Evolutionary conservation across 2,329 filamentous ascomycete genomes (phyloP).

Genomic region (Botryotinia globosa): DNA sequence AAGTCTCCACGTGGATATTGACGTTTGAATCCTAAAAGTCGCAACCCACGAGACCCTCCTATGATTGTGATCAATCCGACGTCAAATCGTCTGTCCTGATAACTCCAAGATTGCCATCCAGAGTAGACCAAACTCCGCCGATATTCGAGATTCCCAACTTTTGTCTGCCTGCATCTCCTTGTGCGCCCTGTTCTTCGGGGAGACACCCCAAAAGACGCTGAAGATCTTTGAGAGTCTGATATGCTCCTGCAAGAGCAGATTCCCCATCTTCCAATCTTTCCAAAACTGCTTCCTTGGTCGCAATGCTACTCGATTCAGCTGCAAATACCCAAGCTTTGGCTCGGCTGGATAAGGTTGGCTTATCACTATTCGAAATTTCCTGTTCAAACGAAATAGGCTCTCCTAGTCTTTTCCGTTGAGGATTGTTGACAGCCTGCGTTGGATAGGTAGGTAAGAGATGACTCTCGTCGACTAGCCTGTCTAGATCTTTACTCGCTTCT

Average conservation of each 20-base stretch:
- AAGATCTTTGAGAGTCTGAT: slow-evolving; percentile 49
- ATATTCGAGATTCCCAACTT: slow-evolving; percentile 13
- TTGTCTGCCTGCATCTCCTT: slow-evolving; percentile 8
- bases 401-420: slow-evolving; percentile 30
- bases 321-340: slow-evolving; percentile 59
- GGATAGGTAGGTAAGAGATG: slow-evolving; percentile 56
- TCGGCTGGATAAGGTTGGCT: slow-evolving; percentile 43
- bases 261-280: slow-evolving; percentile 60
- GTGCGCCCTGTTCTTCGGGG: slow-evolving; percentile 9
- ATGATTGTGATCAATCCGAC: not conserved
- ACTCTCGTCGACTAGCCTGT: slow-evolving; percentile 59
- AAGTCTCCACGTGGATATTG: not conserved
- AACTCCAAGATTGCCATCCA: slow-evolving; percentile 37
- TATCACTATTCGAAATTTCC: slow-evolving; percentile 42
- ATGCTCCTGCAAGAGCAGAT: slow-evolving; percentile 52
- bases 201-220: slow-evolving; percentile 46
- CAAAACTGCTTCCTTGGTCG: slow-evolving; percentile 55
- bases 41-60: not conserved
- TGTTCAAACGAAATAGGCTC: slow-evolving; percentile 46
- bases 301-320: slow-evolving; percentile 58
- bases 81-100: slow-evolving; percentile 29
- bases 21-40: too few relatives aligned
- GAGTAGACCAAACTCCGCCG: slow-evolving; percentile 34
- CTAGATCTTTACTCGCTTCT: slow-evolving; percentile 50
- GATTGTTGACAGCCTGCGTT: slow-evolving; percentile 38